phyloP scores from a whole-genome alignment of 169 alveolate genomes.

The Plasmodium ovale region DNA sequence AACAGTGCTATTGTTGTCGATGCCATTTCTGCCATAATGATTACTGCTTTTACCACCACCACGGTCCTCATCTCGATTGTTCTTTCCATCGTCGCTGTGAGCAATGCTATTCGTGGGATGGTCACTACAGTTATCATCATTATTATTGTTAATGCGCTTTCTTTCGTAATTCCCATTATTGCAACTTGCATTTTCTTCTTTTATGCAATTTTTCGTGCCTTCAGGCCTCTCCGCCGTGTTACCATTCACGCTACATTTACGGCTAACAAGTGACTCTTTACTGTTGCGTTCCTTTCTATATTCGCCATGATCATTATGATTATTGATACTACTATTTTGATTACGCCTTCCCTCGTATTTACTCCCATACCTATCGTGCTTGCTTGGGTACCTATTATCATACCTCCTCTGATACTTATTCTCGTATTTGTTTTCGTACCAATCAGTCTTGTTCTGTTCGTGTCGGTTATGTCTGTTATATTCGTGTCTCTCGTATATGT shows the following conservation, averaged over 20 bases:
- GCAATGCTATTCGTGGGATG: background rate
- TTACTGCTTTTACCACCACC: background rate
- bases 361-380: background rate
- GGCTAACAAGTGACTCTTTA: background rate
- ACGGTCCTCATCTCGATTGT: background rate
- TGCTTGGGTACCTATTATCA: slow-evolving; percentile 1
- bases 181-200: background rate
- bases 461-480: background rate
- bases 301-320: background rate
- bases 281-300: background rate
- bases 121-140: background rate
- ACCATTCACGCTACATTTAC: background rate
- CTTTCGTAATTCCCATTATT: no score
- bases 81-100: background rate
- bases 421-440: background rate
- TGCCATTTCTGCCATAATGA: background rate
- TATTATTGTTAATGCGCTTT: background rate
- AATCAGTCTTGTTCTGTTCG: background rate
- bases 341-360: background rate
- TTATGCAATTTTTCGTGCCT: background rate
- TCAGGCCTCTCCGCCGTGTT: background rate
- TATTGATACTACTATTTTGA: background rate
- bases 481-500: background rate
- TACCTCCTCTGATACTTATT: background rate
- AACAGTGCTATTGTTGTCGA: background rate